Percentiles rank a stretch among this genome's conserved stretches.
These are phyloP conservation scores for Nymphaea thermarum DNA, from an alignment of 164 flowering plant genomes.

Conservation along the genomic window DNA sequence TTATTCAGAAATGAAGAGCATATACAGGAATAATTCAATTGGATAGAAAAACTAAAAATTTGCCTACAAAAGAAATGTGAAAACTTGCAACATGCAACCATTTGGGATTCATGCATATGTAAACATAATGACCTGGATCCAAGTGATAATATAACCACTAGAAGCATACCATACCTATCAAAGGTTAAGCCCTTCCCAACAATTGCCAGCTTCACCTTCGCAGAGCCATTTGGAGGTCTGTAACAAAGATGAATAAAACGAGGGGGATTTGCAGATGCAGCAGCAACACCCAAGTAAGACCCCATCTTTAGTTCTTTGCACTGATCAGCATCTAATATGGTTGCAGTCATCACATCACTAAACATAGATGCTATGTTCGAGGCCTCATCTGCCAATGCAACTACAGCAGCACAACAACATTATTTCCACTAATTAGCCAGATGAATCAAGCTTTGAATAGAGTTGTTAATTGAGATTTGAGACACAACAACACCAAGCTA, in stretches of 20 bases:
- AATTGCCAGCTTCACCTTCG: constrained; percentile 59
- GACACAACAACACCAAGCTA: no score
- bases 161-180: constrained; percentile 54
- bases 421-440: neutral
- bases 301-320: constrained; percentile 97
- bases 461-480: neutral
- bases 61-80: no score
- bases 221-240: constrained; percentile 67
- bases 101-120: no score
- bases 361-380: constrained; percentile 58
- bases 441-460: neutral
- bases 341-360: constrained; percentile 80
- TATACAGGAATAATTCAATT: no score
- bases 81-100: no score
- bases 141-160: neutral
- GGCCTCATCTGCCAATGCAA: constrained; percentile 82
- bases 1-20: no score
- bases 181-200: constrained; percentile 98
- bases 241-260: constrained; percentile 86
- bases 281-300: constrained; percentile 91
- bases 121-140: no score
- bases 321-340: constrained; percentile 61
- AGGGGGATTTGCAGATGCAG: constrained; percentile 88
- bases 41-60: no score
- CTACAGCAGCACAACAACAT: constrained; percentile 21